Base-by-base conservation (phyloP, 345 rosid species). In the Aquilaria yunnanensis region DNA sequence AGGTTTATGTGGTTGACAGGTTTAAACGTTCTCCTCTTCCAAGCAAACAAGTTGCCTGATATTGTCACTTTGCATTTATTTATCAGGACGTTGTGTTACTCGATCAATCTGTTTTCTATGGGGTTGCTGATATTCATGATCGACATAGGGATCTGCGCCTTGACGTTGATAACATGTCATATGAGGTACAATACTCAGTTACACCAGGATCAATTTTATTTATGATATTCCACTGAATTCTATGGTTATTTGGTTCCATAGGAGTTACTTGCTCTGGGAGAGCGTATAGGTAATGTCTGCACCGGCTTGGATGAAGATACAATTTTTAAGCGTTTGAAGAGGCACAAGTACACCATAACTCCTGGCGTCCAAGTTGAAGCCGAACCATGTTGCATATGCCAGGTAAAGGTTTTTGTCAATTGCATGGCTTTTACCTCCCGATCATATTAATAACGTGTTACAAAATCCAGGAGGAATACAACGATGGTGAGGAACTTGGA, bases 131-230 rank as follows among this genome's bases (percentile, higher is more conserved):
- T 66, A 68, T 78, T 33, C 82, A 83, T 61, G 97, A 90, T 72
- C 84, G 82, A 61, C 87, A 90, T 56, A 79, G 97, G 71, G 90
- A 87, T 65, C 85, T 90, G 97, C 85, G 95, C 57, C 95, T 90
- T 47, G 95, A 87, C 63, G 97, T 90, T 57, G 97, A 90, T 76
- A 88, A 85, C 76, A 90, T 90, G 97, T 65, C 97, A 33, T 90
- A 90, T 59, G 97, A 87, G 92, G 97, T 90, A 80, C 67, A 34
- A 56, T 31, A 32, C 3, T 12, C 30, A 23, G 23, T 23, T 37
- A 37, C 1, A 37, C 43, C 43, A 9, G 43, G 7, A 37, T 37
- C 43, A 37, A 37, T 9, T 37, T 9, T 4, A 6, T n/a, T 50
- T 43, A 10, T 14, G 56, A 48, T 1, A 23, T 49, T 57, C 5